Percentiles rank a stretch among this genome's conserved stretches.
Conservation (phyloP, 2,329 filamentous ascomycete genomes). For the Fusarium torulosum region DNA sequence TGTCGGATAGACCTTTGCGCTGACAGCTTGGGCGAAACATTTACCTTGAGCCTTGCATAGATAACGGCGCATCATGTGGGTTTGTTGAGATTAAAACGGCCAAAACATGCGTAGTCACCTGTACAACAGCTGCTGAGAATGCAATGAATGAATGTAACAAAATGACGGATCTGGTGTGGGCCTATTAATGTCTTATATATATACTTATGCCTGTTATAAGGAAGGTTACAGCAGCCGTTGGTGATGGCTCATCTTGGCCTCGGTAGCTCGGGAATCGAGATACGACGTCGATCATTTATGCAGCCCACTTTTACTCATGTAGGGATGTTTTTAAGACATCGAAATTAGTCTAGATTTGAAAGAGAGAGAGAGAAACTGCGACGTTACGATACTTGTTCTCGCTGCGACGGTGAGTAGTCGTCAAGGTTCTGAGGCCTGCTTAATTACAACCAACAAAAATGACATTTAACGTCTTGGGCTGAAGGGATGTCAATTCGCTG, state of each 20-base stretch:
- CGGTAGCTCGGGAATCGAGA: slow-evolving; percentile 44
- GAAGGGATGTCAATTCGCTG: not conserved
- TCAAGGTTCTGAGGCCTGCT: slow-evolving; percentile 4
- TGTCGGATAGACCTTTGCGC: slow-evolving; percentile 6
- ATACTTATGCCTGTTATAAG: slow-evolving; percentile 5
- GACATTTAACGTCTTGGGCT: slow-evolving; percentile 4
- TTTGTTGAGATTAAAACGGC: not conserved
- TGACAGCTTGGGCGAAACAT: slow-evolving; percentile 25
- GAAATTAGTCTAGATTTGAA: not conserved
- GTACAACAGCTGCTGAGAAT: not conserved
- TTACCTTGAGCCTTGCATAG: slow-evolving; percentile 4
- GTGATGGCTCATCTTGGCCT: slow-evolving; percentile 21
- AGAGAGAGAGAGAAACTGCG: not conserved
- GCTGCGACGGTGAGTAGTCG: not conserved
- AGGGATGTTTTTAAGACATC: not conserved
- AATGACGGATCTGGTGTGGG: not conserved
- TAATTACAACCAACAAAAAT: slow-evolving; percentile 3
- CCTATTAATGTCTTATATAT: not conserved
- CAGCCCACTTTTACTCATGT: slow-evolving; percentile 20
- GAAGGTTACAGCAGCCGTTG: slow-evolving; percentile 15
- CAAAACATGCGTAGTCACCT: not conserved
- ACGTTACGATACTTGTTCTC: not conserved
- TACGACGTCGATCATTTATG: slow-evolving; percentile 40
- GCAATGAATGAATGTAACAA: not conserved
- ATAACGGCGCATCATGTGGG: not conserved